A percentile compares a stretch with the other conserved stretches of the same genome.
Conservation (phyloP, 164 flowering plant genomes). For the Amborella trichopoda region DNA sequence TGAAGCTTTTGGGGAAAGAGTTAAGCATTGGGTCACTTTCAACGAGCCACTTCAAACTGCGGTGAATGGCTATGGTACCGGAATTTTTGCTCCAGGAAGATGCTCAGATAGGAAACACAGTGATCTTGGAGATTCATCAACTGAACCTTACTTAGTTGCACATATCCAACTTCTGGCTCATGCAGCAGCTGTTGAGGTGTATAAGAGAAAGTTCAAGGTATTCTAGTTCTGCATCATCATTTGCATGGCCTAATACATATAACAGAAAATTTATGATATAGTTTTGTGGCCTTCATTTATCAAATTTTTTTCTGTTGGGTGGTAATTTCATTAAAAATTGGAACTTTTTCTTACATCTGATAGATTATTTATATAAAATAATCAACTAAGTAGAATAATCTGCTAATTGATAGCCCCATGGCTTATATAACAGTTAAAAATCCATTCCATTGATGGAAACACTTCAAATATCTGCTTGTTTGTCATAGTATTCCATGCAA, state of each 20-base stretch:
- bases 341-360: no score
- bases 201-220: slow-evolving; percentile 70
- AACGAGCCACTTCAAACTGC: slow-evolving; percentile 92
- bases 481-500: no score
- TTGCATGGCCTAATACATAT: background rate
- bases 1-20: slow-evolving; percentile 83
- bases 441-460: no score
- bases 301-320: no score
- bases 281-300: no score
- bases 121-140: slow-evolving; percentile 23
- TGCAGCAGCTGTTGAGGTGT: slow-evolving; percentile 66
- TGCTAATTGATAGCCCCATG: no score
- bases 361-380: no score
- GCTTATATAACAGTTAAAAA: no score
- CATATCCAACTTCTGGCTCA: slow-evolving; percentile 88
- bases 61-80: slow-evolving; percentile 60
- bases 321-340: no score
- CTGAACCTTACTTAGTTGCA: slow-evolving; percentile 70
- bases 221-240: background rate
- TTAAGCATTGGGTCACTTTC: slow-evolving; percentile 77
- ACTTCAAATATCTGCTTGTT: no score
- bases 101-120: slow-evolving; percentile 1
- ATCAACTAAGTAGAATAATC: no score
- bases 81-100: slow-evolving; percentile 88
- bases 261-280: background rate